These are phyloP conservation scores for Hypholoma fasciculare DNA, from an alignment of 768 basidiomycete species.

Conservation along the genomic window DNA sequence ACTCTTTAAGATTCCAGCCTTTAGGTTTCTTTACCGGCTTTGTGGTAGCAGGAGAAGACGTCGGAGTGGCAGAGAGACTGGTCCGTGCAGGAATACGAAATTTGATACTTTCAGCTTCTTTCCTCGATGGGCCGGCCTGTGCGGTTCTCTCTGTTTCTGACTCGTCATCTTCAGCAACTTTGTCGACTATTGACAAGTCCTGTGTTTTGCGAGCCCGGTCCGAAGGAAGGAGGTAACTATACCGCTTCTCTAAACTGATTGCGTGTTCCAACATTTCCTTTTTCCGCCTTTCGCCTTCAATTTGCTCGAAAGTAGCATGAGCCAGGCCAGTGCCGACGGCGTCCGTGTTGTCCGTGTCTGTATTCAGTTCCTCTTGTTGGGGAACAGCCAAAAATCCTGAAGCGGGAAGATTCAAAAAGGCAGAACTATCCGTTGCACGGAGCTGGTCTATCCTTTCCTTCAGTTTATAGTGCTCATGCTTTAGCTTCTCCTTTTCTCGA, in stretches of 20 bases:
- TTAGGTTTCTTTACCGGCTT: constrained; percentile 24
- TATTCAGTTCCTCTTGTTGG: constrained; percentile 7
- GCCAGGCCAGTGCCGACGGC: constrained; percentile 26
- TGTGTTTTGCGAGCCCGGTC: constrained; percentile 47
- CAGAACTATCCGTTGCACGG: constrained; percentile 66
- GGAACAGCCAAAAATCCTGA: constrained; percentile 51
- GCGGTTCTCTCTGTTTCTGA: constrained; percentile 18
- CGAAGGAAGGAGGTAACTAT: constrained; percentile 70
- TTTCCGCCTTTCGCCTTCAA: constrained; percentile 74
- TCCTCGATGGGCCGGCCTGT: constrained; percentile 14
- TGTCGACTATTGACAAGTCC: constrained; percentile 19
- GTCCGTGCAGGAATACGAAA: constrained; percentile 26
- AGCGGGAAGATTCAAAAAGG: constrained; percentile 65
- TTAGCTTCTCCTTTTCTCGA: constrained; percentile 89
- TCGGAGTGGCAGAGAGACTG: constrained; percentile 22
- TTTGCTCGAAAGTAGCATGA: constrained; percentile 25
- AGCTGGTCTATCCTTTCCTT: constrained; percentile 88
- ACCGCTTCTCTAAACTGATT: constrained; percentile 65
- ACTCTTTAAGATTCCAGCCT: constrained; percentile 16
- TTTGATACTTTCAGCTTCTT: constrained; percentile 35
- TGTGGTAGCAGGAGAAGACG: constrained; percentile 23
- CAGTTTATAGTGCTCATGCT: constrained; percentile 90
- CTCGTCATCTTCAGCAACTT: constrained; percentile 17
- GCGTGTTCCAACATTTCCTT: constrained; percentile 76
- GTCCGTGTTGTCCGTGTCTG: constrained; percentile 29